A percentile compares a stretch with the other conserved stretches of the same genome.
Evolutionary conservation across 2,329 filamentous ascomycete species (phyloP).

Genomic region (Aspergillus tubingensis): DNA sequence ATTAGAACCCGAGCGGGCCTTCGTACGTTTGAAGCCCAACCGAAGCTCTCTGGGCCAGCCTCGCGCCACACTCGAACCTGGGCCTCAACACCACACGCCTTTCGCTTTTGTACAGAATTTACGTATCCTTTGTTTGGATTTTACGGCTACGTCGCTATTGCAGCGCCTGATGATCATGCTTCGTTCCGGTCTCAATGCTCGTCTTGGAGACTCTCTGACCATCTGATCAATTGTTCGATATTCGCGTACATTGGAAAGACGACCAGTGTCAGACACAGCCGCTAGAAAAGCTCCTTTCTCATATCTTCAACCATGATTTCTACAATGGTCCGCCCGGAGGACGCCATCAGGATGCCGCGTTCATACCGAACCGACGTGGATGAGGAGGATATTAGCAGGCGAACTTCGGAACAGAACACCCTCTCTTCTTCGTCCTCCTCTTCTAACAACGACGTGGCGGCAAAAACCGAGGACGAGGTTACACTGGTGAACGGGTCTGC

Average conservation of each 20-base stretch:
- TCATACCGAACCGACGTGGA: slow-evolving; percentile 34
- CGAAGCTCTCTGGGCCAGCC: slow-evolving; percentile 13
- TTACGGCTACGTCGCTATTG: slow-evolving; percentile 10
- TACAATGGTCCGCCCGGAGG: slow-evolving; percentile 42
- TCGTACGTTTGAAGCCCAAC: slow-evolving; percentile 19
- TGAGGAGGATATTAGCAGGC: slow-evolving; percentile 33
- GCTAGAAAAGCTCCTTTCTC: neutral
- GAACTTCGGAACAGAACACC: slow-evolving; percentile 31
- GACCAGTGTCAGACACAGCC: neutral
- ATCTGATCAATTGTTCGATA: slow-evolving; percentile 19
- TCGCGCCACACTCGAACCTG: slow-evolving; percentile 12
- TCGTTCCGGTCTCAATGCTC: slow-evolving; percentile 14
- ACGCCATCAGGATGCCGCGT: slow-evolving; percentile 37
- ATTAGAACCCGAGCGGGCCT: slow-evolving; percentile 9
- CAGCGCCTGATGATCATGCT: slow-evolving; percentile 25
- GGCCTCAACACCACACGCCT: neutral
- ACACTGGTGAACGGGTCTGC: slow-evolving; percentile 29
- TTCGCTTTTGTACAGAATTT: neutral
- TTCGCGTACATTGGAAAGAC: neutral
- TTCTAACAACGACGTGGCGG: slow-evolving; percentile 30
- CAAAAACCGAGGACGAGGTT: slow-evolving; percentile 33
- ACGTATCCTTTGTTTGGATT: neutral
- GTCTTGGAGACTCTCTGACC: slow-evolving; percentile 15
- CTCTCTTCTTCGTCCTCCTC: slow-evolving; percentile 24
- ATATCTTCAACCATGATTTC: slow-evolving; percentile 29